Evolutionary conservation across 2,329 filamentous ascomycete genomes (phyloP).

Genomic region (Trichoderma koningii): DNA sequence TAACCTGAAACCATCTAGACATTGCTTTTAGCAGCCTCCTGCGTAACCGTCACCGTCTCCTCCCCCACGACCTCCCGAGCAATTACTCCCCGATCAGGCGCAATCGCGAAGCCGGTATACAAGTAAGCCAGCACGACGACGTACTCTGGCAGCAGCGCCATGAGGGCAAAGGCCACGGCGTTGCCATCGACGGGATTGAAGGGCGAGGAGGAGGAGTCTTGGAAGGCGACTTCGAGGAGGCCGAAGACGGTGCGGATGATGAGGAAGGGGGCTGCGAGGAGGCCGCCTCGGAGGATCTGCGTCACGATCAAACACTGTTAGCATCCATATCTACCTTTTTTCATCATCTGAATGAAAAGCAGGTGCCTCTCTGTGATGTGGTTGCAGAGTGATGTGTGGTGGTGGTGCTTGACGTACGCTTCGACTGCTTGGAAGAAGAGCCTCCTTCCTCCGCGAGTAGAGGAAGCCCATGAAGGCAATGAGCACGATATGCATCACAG

Average conservation of each 20-base stretch:
- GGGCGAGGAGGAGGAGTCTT: slow-evolving; percentile 9
- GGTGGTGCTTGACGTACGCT: slow-evolving; percentile 17
- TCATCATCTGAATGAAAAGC: no score
- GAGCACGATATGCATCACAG: slow-evolving; percentile 29
- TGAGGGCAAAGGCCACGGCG: slow-evolving; percentile 27
- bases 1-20: not conserved
- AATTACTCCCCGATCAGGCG: slow-evolving; percentile 19
- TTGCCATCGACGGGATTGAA: slow-evolving; percentile 32
- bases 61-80: not conserved
- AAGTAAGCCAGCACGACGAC: slow-evolving; percentile 28
- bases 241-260: slow-evolving; percentile 32
- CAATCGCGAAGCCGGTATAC: slow-evolving; percentile 29
- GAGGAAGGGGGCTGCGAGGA: slow-evolving; percentile 33
- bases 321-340: not conserved
- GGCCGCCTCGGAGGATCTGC: slow-evolving; percentile 29
- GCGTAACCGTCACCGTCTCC: not conserved
- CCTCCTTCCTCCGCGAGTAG: slow-evolving; percentile 20
- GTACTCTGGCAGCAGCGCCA: slow-evolving; percentile 30
- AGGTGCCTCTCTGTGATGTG: not conserved
- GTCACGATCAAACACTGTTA: not conserved
- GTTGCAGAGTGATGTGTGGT: not conserved
- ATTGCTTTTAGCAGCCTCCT: slow-evolving; percentile 17
- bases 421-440: slow-evolving; percentile 29
- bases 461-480: slow-evolving; percentile 30
- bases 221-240: slow-evolving; percentile 30